Evolutionary conservation across 1,284 basidiomycete species (phyloP).

Genomic region (Ustilago cynodontis): DNA sequence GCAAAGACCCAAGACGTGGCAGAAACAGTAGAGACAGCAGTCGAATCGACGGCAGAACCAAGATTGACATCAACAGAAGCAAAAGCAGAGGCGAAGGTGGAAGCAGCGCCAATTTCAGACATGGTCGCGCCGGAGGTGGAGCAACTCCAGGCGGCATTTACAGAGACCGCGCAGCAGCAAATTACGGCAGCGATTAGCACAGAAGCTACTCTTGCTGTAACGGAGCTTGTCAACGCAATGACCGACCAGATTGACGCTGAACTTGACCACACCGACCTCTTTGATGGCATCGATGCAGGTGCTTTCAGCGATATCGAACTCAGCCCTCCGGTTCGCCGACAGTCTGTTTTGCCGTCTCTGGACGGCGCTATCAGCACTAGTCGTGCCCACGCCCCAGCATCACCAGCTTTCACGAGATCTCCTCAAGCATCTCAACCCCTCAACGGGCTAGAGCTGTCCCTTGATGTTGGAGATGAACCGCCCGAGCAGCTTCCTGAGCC

Average conservation of each 20-base stretch:
- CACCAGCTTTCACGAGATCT: conserved; percentile 6
- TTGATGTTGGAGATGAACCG: not conserved
- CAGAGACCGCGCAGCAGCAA: not conserved
- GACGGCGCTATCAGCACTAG: not conserved
- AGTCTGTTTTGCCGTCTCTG: conserved; percentile 9
- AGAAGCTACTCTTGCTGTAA: not conserved
- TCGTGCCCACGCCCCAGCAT: not conserved
- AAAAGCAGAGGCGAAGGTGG: not conserved
- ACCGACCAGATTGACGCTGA: conserved; percentile 8
- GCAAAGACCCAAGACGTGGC: not conserved
- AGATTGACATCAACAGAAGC: too few relatives aligned
- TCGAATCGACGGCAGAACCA: not conserved
- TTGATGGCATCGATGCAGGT: conserved; percentile 46
- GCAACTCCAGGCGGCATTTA: not conserved
- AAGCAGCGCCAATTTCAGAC: not conserved
- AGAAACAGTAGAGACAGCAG: not conserved
- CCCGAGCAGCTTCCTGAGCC: conserved; percentile 10
- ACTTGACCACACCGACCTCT: conserved; percentile 36
- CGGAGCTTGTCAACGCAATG: not conserved
- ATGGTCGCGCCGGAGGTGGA: not conserved
- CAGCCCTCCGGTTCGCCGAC: conserved; percentile 34
- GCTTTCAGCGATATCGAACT: conserved; percentile 47
- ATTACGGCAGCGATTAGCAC: not conserved
- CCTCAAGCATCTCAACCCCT: not conserved
- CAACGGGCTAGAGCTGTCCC: not conserved